Evolutionary conservation across 1,284 basidiomycete genomes (phyloP), one percentile per base, ranked within the genome.

Genomic region (Apiotrichum gracile): DNA sequence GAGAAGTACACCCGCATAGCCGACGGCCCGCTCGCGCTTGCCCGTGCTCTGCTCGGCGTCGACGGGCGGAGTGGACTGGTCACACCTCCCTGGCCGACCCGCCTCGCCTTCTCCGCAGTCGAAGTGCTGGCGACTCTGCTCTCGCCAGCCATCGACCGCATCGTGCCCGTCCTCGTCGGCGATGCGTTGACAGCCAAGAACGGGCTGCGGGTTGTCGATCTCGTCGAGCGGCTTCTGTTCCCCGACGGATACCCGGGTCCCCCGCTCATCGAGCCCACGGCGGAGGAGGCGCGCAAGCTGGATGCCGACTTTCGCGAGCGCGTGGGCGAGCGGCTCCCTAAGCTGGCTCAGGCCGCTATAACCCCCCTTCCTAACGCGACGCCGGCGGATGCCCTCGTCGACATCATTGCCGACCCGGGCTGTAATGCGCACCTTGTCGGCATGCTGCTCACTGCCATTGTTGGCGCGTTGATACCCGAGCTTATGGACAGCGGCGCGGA

Each of bases 351-450:
- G 5, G 5, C 9, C n/a, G 34, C 22, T 22, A 14, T 49, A 21
- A 25, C 38, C 5, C 29, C 27, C 19, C 4, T 41, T 3, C 27
- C 38, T 2, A 21, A 1, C 35, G 16, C 19, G 21, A 6, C 21
- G 29, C 19, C 14, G 42, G n/a, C n/a, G n/a, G n/a, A 19, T 31
- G 29, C 40, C 24, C 31, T 67, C 1, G 52, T 69, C 5, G 65
- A 65, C 21, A 57, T 62, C 0, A n/a, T 75, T 9, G 57, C 61
- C 2, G 56, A 72, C 47, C 13, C 56, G 4, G 60, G 62, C 6
- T 69, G 69, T 35, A 75, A 73, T 54, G 64, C 67, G 16, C 72
- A 73, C 50, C 49, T 75, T 13, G 57, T 72, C 1, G 66, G 50
- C 2, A 66, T 71, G 60, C 22, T 72, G 2, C 51, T 67, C n/a